A percentile compares a stretch with the other conserved stretches of the same genome.
Conservation (phyloP, 2,329 filamentous ascomycete species). For the Fonsecaea monophora region DNA sequence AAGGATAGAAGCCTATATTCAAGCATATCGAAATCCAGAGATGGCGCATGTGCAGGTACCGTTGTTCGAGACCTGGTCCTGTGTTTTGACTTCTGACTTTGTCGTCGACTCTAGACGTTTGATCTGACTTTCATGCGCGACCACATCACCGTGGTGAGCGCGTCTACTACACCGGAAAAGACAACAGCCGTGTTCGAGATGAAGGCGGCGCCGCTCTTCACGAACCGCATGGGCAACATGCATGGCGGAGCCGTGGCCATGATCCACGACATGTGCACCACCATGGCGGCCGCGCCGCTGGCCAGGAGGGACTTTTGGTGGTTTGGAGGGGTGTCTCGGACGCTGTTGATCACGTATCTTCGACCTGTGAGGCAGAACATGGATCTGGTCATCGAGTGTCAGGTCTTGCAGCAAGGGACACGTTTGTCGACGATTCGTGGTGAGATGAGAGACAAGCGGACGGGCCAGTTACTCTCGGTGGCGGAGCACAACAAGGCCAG, state of each 20-base stretch:
- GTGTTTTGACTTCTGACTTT: neutral
- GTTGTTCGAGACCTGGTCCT: neutral
- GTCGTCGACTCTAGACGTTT: neutral
- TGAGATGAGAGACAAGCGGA: constrained; percentile 21
- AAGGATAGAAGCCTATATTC: constrained; percentile 23
- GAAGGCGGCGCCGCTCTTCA: constrained; percentile 19
- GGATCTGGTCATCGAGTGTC: constrained; percentile 24
- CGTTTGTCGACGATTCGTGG: constrained; percentile 18
- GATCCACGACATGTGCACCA: constrained; percentile 27
- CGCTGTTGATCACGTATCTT: constrained; percentile 25
- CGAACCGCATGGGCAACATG: constrained; percentile 27
- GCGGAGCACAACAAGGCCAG: constrained; percentile 26
- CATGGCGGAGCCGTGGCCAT: constrained; percentile 26
- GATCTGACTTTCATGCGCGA: constrained; percentile 26
- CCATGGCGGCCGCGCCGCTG: constrained; percentile 22
- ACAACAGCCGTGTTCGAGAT: constrained; percentile 27
- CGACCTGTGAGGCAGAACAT: constrained; percentile 18
- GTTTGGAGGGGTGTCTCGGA: constrained; percentile 23
- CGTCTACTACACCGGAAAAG: neutral
- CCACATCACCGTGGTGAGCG: constrained; percentile 21
- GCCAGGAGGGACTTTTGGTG: constrained; percentile 25
- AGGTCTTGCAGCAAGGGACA: constrained; percentile 19
- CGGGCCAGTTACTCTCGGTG: constrained; percentile 14
- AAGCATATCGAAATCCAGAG: constrained; percentile 9
- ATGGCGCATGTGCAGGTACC: neutral